phyloP scores from a whole-genome alignment of 2,329 filamentous ascomycete species.

The Ceratocystis lukuohia region DNA sequence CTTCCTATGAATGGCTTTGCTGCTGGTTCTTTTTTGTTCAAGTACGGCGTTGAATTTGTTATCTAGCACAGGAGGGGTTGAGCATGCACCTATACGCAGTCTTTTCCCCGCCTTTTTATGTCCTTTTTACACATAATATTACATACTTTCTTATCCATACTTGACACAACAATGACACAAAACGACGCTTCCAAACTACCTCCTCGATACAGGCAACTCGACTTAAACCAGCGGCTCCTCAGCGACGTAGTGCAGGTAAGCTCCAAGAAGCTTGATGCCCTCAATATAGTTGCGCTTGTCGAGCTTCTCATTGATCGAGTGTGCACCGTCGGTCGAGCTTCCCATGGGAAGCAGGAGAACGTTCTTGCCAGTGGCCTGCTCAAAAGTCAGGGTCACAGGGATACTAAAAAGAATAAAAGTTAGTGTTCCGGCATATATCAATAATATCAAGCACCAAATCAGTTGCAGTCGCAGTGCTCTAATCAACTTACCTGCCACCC shows the following conservation, averaged over 20 bases:
- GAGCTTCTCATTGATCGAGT: slow-evolving; percentile 97
- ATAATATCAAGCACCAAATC: no score
- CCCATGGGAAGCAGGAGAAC: slow-evolving; percentile 93
- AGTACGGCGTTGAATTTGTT: not conserved
- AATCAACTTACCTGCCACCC: slow-evolving; percentile 58
- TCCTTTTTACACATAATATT: slow-evolving; percentile 1
- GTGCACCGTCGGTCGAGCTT: slow-evolving; percentile 87
- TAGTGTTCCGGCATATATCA: not conserved
- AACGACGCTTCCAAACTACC: not conserved
- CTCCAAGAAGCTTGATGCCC: slow-evolving; percentile 87
- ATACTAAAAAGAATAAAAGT: slow-evolving; percentile 45
- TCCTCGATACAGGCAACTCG: no score
- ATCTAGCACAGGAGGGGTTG: not conserved
- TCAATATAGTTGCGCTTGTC: slow-evolving; percentile 97
- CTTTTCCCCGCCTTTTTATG: not conserved
- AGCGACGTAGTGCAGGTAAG: slow-evolving; percentile 91
- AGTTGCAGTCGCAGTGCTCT: not conserved
- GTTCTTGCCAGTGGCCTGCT: slow-evolving; percentile 96
- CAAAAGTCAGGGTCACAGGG: slow-evolving; percentile 90
- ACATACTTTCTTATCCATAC: not conserved
- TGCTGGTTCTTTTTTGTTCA: not conserved
- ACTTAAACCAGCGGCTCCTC: slow-evolving; percentile 54
- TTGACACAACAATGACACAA: not conserved
- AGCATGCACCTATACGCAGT: not conserved
- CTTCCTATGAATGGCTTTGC: not conserved